Evolutionary conservation across 768 basidiomycete species (phyloP).

Genomic region (Russula dissimulans): DNA sequence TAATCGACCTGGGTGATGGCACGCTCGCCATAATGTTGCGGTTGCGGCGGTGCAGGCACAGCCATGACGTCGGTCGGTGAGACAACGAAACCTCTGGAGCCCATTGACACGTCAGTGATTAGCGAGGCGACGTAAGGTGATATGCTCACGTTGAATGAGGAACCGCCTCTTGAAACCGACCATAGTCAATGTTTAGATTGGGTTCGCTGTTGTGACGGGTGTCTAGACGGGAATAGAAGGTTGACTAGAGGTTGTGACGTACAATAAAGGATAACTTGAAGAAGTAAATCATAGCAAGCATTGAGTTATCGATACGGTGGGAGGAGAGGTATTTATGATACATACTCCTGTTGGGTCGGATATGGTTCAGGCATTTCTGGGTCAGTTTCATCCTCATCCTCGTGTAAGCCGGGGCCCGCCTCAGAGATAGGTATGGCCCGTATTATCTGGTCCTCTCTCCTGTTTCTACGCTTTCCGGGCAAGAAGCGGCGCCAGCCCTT

Average conservation of each 20-base stretch:
- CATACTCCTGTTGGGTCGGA: background rate
- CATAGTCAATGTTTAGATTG: constrained; percentile 15
- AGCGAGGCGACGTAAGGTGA: background rate
- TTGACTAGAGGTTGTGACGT: background rate
- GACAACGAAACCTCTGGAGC: background rate
- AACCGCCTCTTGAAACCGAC: constrained; percentile 15
- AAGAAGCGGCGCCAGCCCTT: constrained; percentile 15
- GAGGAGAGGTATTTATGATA: background rate
- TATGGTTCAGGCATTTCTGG: background rate
- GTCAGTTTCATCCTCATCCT: constrained; percentile 6
- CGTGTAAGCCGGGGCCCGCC: background rate
- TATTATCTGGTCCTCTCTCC: constrained; percentile 6
- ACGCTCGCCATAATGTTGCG: constrained; percentile 16
- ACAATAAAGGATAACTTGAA: background rate
- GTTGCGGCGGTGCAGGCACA: constrained; percentile 6
- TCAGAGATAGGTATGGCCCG: constrained; percentile 11
- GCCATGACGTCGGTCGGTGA: background rate
- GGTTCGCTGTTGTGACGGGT: constrained; percentile 5
- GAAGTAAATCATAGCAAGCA: background rate
- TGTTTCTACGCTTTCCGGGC: constrained; percentile 8
- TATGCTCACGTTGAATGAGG: constrained; percentile 3
- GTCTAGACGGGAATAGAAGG: background rate
- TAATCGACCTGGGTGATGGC: constrained; percentile 15
- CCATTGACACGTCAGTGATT: background rate
- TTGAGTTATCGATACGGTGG: background rate